These are phyloP conservation scores for Coleophoma cylindrospora DNA, from an alignment of 2,329 filamentous ascomycete genomes.

Conservation along the genomic window DNA sequence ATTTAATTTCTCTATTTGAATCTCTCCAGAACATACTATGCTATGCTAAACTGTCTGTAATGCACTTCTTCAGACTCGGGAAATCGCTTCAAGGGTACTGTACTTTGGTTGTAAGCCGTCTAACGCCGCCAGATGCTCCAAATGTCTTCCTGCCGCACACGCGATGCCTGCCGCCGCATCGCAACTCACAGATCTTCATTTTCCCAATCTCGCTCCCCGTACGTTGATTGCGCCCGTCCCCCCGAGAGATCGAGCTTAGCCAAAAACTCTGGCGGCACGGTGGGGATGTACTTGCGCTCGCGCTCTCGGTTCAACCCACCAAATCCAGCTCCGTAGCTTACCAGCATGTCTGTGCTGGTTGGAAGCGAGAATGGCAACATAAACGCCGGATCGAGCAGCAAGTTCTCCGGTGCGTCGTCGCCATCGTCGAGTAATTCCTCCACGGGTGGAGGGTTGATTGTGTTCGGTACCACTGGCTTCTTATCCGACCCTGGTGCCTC, in stretches of 20 bases:
- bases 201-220: constrained; percentile 61
- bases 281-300: constrained; percentile 93
- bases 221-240: constrained; percentile 48
- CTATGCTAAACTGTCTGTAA: too few relatives aligned
- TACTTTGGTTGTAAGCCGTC: too few relatives aligned
- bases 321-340: constrained; percentile 91
- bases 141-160: too few relatives aligned
- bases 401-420: constrained; percentile 65
- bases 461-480: constrained; percentile 20
- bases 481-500: constrained; percentile 35
- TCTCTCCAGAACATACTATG: too few relatives aligned
- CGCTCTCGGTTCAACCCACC: constrained; percentile 88
- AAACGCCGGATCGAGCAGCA: constrained; percentile 82
- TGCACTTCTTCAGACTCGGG: too few relatives aligned
- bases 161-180: too few relatives aligned
- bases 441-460: constrained; percentile 12
- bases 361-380: constrained; percentile 95
- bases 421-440: constrained; percentile 40
- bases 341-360: constrained; percentile 94
- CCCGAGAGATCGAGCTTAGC: constrained; percentile 67
- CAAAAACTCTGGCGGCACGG: constrained; percentile 88
- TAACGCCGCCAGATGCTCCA: too few relatives aligned
- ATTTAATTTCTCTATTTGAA: too few relatives aligned
- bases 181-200: constrained; percentile 45
- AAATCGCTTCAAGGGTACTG: too few relatives aligned